These are phyloP conservation scores for Yamadazyma pseudoaaseri DNA, from an alignment of 1,139 yeast genomes.

Conservation along the genomic window DNA sequence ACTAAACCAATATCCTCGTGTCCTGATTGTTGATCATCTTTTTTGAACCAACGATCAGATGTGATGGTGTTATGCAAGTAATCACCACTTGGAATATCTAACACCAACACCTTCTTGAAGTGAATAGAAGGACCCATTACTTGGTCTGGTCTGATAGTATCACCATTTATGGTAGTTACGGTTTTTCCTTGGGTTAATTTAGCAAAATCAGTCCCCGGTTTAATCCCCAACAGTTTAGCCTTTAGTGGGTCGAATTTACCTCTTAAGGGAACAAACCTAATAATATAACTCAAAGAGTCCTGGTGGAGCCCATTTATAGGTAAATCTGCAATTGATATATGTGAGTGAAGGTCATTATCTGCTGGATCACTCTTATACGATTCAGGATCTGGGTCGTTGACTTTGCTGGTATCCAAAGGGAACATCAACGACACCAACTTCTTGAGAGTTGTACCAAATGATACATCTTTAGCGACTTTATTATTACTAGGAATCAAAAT, in stretches of 20 bases:
- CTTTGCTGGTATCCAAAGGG: constrained; percentile 43
- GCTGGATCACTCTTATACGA: constrained; percentile 42
- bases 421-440: constrained; percentile 47
- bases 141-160: constrained; percentile 60
- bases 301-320: constrained; percentile 17
- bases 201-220: constrained; percentile 60
- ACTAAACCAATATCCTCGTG: constrained; percentile 50
- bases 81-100: constrained; percentile 66
- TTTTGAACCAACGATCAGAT: constrained; percentile 27
- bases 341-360: constrained; percentile 44
- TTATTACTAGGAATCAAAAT: constrained; percentile 31
- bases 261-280: constrained; percentile 64
- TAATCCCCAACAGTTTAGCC: constrained; percentile 70
- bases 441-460: constrained; percentile 19
- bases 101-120: constrained; percentile 60
- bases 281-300: constrained; percentile 52
- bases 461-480: neutral
- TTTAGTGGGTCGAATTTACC: constrained; percentile 72
- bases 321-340: constrained; percentile 21
- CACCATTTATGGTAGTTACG: constrained; percentile 61
- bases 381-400: constrained; percentile 36
- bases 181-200: constrained; percentile 59
- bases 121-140: constrained; percentile 64
- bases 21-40: constrained; percentile 24
- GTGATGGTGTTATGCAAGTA: constrained; percentile 49